A percentile compares a stretch with the other conserved stretches of the same genome.
These are phyloP conservation scores for Sugiyamaella neomexicana DNA, from an alignment of 1,139 yeast species.

Conservation along the genomic window DNA sequence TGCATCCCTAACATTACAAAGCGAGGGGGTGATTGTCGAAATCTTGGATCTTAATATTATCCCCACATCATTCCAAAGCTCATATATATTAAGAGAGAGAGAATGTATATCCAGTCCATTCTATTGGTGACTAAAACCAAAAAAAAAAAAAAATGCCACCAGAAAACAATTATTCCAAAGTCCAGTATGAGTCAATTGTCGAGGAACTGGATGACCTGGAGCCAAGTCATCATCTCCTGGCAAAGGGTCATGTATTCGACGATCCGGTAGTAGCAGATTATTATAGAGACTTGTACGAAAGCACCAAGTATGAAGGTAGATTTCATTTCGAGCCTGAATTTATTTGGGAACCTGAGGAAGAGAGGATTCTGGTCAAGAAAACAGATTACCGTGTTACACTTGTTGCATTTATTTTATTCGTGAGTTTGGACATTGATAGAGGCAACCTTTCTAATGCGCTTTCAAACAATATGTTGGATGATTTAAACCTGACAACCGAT, in stretches of 20 bases:
- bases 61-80: not conserved
- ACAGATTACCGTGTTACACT: slow-evolving; percentile 50
- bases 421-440: slow-evolving; percentile 54
- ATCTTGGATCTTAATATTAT: not conserved
- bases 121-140: too few relatives aligned
- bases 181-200: slow-evolving; percentile 4
- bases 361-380: slow-evolving; percentile 44
- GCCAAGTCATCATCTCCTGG: not conserved
- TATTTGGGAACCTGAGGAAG: slow-evolving; percentile 51
- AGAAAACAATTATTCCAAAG: slow-evolving; percentile 5
- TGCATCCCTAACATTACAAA: not conserved
- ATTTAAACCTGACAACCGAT: slow-evolving; percentile 48
- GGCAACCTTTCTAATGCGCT: slow-evolving; percentile 53
- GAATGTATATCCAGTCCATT: not conserved
- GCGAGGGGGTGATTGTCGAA: not conserved
- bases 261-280: slow-evolving; percentile 48
- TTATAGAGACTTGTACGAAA: slow-evolving; percentile 47
- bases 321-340: slow-evolving; percentile 49
- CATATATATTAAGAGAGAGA: not conserved
- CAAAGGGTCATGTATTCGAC: slow-evolving; percentile 28
- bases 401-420: slow-evolving; percentile 49
- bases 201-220: slow-evolving; percentile 9
- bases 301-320: slow-evolving; percentile 48
- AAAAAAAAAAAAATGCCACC: slow-evolving; percentile 1
- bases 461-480: slow-evolving; percentile 50